Percentiles rank a stretch among this genome's conserved stretches.
Conservation (phyloP, 2,329 filamentous ascomycete species). For the Fusarium xyrophilum region DNA sequence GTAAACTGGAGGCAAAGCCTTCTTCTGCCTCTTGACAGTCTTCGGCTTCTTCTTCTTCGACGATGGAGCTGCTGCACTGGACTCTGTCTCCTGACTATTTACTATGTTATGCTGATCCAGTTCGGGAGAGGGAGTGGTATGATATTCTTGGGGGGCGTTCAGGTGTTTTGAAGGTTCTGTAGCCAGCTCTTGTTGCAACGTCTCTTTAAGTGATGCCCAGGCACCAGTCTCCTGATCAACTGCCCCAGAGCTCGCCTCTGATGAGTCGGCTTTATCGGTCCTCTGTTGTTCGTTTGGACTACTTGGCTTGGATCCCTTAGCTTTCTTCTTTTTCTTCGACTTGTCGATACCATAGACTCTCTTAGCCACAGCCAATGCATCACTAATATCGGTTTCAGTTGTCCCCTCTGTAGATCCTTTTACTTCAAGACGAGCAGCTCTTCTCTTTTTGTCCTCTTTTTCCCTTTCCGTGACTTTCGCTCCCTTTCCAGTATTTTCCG, state of each 20-base stretch:
- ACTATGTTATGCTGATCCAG: not conserved
- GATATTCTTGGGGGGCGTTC: not conserved
- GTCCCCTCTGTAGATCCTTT: not conserved
- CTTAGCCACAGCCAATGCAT: constrained; percentile 36
- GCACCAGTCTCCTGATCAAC: constrained; percentile 15
- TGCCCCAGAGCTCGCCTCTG: not conserved
- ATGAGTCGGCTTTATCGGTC: not conserved
- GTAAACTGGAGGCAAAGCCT: constrained; percentile 38
- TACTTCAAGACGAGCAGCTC: not conserved
- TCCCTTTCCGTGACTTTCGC: not conserved
- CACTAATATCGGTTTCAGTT: constrained; percentile 25
- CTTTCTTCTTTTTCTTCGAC: not conserved
- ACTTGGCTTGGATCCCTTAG: not conserved
- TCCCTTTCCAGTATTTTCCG: not conserved
- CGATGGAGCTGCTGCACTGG: not conserved
- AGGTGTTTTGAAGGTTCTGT: not conserved
- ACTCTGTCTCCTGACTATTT: not conserved
- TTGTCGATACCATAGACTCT: constrained; percentile 37
- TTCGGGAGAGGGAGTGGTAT: not conserved
- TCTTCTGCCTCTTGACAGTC: not conserved
- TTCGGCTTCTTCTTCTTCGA: not conserved
- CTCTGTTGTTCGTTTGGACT: not conserved
- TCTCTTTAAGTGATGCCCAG: constrained; percentile 44
- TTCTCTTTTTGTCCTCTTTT: not conserved
- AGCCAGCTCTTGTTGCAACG: constrained; percentile 31